Evolutionary conservation across 2,329 filamentous ascomycete species (phyloP).

Genomic region (Verticillium dahliae): DNA sequence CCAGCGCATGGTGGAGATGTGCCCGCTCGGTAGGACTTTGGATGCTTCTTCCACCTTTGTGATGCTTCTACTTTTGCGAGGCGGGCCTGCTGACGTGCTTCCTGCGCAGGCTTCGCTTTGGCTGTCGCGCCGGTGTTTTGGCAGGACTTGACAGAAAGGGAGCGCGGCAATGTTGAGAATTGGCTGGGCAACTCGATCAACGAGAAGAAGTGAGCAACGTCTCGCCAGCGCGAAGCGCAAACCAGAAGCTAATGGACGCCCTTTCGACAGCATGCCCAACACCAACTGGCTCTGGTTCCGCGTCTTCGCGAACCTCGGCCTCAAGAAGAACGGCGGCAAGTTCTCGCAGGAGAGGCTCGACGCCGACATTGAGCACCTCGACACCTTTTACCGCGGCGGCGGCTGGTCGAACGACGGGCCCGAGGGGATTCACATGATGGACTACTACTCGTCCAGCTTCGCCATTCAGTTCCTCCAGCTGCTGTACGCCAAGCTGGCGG

Average conservation of each 20-base stretch:
- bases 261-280: conserved; percentile 56
- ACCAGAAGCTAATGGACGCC: neutral
- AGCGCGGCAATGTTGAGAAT: conserved; percentile 59
- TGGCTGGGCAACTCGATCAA: conserved; percentile 74
- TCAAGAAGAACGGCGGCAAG: conserved; percentile 67
- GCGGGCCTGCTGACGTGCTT: neutral
- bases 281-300: conserved; percentile 75
- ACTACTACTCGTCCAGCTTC: conserved; percentile 79
- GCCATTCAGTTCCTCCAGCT: conserved; percentile 77
- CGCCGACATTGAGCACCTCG: conserved; percentile 68
- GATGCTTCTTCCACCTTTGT: too few species aligned
- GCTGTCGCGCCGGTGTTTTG: conserved; percentile 63
- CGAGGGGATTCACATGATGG: conserved; percentile 74
- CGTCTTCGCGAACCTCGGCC: conserved; percentile 73
- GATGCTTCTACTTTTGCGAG: neutral
- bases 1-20: conserved; percentile 82
- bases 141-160: conserved; percentile 54
- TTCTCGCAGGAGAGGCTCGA: conserved; percentile 66
- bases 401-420: conserved; percentile 82
- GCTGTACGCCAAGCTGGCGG: conserved; percentile 66
- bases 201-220: conserved; percentile 54
- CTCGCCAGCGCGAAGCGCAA: too few species aligned
- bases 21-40: conserved; percentile 49
- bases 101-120: conserved; percentile 52
- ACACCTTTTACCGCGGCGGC: conserved; percentile 75